A percentile compares a stretch with the other conserved stretches of the same genome.
These are phyloP conservation scores for Lachnellula suecica DNA, from an alignment of 2,329 filamentous ascomycete genomes.

Conservation along the genomic window DNA sequence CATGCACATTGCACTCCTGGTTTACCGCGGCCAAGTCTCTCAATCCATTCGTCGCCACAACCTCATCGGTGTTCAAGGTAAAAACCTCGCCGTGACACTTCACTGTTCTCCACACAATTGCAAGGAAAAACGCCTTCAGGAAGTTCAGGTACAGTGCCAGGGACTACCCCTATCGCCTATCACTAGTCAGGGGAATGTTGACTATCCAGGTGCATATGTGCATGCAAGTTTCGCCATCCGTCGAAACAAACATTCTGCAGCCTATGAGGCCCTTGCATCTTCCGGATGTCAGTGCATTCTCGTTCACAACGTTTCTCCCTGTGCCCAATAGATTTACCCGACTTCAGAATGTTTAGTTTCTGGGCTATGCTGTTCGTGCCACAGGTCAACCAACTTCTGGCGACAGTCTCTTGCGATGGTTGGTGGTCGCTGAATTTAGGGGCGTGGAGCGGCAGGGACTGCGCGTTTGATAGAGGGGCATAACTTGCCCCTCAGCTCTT, in stretches of 20 bases:
- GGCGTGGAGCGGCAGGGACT: conserved; percentile 8
- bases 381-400: conserved; percentile 9
- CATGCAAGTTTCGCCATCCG: conserved; percentile 14
- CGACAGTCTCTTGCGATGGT: conserved; percentile 5
- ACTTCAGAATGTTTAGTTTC: conserved; percentile 12
- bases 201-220: conserved; percentile 1
- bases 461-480: conserved; percentile 17
- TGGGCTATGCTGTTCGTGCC: conserved; percentile 1
- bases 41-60: not conserved
- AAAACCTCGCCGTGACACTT: not conserved
- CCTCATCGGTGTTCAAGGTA: not conserved
- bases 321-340: conserved; percentile 17
- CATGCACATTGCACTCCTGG: not conserved
- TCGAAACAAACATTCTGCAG: conserved; percentile 22
- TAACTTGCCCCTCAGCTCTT: conserved; percentile 10
- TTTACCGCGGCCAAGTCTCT: not conserved
- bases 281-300: conserved; percentile 14
- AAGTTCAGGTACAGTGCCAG: no score
- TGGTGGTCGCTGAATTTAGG: conserved; percentile 1
- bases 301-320: conserved; percentile 12
- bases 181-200: no score
- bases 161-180: not conserved
- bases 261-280: conserved; percentile 14
- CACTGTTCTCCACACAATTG: not conserved
- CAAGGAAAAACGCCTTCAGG: not conserved